phyloP scores from a whole-genome alignment of 2,329 filamentous ascomycete species.

The Neonectria faginata region DNA sequence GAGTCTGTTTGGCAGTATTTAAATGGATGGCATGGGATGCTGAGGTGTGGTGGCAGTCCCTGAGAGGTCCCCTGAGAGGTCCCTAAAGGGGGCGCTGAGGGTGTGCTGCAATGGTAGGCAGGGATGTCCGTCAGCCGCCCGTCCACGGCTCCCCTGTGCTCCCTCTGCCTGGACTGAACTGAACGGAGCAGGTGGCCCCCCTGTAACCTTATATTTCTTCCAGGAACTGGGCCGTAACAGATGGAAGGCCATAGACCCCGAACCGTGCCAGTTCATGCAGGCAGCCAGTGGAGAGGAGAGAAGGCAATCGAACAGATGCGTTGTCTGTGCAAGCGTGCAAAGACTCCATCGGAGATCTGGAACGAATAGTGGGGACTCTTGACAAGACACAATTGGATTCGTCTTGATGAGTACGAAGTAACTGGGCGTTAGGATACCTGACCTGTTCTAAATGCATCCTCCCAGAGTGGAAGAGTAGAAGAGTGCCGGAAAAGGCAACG shows the following conservation, averaged over 20 bases:
- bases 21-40: background rate
- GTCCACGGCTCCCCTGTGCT: background rate
- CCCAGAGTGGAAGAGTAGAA: background rate
- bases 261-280: conserved; percentile 27
- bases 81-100: background rate
- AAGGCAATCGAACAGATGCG: conserved; percentile 10
- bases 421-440: background rate
- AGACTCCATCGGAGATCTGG: conserved; percentile 1
- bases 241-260: conserved; percentile 15
- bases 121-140: background rate
- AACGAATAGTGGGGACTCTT: background rate
- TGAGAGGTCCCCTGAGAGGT: background rate
- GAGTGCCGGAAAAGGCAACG: conserved; percentile 5
- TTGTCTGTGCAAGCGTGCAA: conserved; percentile 1
- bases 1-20: conserved; percentile 12
- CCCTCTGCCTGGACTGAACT: background rate
- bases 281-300: conserved; percentile 7
- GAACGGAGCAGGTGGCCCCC: background rate
- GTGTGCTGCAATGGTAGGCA: background rate
- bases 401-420: background rate
- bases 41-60: conserved; percentile 23
- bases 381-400: background rate
- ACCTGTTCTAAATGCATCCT: background rate
- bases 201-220: background rate
- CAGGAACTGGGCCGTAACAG: conserved; percentile 8